Base-by-base conservation (phyloP, 2,329 filamentous ascomycete species). In the Corynespora cassiicola region DNA sequence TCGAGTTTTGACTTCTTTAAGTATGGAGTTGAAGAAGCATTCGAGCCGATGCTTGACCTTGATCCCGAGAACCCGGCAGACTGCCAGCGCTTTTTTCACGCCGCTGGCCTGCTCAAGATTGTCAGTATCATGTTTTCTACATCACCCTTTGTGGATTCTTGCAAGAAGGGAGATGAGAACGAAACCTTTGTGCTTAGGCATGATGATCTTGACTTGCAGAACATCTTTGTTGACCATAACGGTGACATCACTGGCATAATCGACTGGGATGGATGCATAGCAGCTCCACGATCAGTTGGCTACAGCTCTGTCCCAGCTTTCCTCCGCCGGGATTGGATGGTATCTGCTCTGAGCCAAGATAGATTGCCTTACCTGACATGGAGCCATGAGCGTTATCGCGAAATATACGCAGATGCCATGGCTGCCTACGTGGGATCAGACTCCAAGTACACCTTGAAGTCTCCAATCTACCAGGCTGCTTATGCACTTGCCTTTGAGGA, bases 151-250 rank as follows among this genome's bases (percentile, higher is more conserved):
- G n/a, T 9, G 9, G 3, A 7, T 7, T 10, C 23, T 22, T 8
- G 11, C 4, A 8, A 26, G 9, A 14, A 20, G 26, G 5, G 7
- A 30, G 5, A 14, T 19, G 22, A 29, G 21, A 7, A 42, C n/a
- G 10, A 19, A 34, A n/a, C 12, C 1, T 62, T 62, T 20, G 31
- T 45, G 0, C 40, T 58, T 2, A 34, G 24, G 0, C 55, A 59
- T 28, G 18, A 41, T 2, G 56, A 61, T 27, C 48, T 62, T 6
- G 40, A 56, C 18, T 31, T 45, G 6, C 50, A 60, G 12, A 62
- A 62, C 39, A 53, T 60, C 19, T 34, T 60, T 5, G 39, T 45
- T 17, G 44, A 54, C 28, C 22, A 20, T 1, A 27, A 24, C 3
- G 52, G 52, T 11, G 31, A 50, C n/a, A 36, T 56, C 1, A 50